These are phyloP conservation scores for Amanita phalloides DNA, from an alignment of 768 basidiomycete genomes.

Conservation along the genomic window DNA sequence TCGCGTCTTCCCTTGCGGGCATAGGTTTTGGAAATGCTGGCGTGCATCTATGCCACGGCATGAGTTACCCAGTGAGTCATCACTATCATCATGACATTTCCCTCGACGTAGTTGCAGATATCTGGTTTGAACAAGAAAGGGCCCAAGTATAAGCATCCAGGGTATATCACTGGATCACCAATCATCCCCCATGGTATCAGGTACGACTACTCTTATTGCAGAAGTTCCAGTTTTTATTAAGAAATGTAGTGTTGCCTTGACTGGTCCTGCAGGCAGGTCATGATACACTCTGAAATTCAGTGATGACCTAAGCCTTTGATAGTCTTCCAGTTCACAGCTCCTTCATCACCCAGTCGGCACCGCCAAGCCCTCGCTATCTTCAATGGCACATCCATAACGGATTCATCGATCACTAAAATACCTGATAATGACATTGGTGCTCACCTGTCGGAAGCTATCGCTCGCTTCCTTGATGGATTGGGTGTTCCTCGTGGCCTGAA, in stretches of 20 bases:
- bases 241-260: conserved; percentile 60
- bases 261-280: conserved; percentile 67
- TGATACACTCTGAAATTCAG: conserved; percentile 3
- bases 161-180: conserved; percentile 75
- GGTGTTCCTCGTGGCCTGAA: conserved; percentile 81
- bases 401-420: conserved; percentile 62
- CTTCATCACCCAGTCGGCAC: conserved; percentile 86
- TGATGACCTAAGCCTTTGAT: not conserved
- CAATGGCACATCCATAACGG: conserved; percentile 47
- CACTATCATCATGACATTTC: not conserved
- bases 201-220: conserved; percentile 19
- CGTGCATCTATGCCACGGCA: conserved; percentile 84
- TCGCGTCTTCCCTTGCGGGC: conserved; percentile 90
- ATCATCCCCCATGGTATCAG: conserved; percentile 92
- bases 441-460: conserved; percentile 77
- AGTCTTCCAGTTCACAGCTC: conserved; percentile 95
- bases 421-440: conserved; percentile 73
- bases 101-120: conserved; percentile 36
- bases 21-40: conserved; percentile 95
- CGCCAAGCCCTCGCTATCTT: conserved; percentile 84
- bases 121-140: conserved; percentile 93
- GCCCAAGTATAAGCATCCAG: conserved; percentile 85
- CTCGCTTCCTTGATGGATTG: conserved; percentile 75
- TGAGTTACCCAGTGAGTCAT: conserved; percentile 57
- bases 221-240: not conserved